These are phyloP conservation scores for Cryptococcus deneoformans DNA, from an alignment of 1,284 basidiomycete genomes.

Conservation along the genomic window DNA sequence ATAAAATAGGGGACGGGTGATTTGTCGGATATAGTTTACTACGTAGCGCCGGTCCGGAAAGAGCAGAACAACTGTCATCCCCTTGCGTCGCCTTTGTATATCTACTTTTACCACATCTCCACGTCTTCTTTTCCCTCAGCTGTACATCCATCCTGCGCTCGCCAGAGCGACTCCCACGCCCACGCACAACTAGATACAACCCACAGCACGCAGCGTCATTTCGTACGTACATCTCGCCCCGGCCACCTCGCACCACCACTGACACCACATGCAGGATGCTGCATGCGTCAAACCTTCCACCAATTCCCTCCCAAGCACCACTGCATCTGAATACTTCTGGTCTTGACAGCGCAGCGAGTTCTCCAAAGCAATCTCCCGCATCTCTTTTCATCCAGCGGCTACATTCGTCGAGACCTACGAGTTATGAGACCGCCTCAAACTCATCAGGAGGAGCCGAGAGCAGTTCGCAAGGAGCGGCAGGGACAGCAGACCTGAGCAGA, in stretches of 20 bases:
- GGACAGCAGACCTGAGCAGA: conserved; percentile 12
- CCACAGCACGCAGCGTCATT: neutral
- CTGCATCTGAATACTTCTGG: neutral
- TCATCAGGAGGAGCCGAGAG: neutral
- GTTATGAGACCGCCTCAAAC: conserved; percentile 4
- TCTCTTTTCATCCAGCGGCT: conserved; percentile 16
- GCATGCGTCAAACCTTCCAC: conserved; percentile 22
- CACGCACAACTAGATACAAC: neutral
- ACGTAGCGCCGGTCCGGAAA: no score
- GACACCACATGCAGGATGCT: conserved; percentile 26
- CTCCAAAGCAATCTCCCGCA: conserved; percentile 29
- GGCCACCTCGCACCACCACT: neutral
- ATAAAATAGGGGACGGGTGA: no score
- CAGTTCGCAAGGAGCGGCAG: neutral
- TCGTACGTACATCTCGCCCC: neutral
- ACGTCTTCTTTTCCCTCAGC: no score
- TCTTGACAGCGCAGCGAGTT: conserved; percentile 9
- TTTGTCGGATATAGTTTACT: no score
- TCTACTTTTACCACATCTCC: no score
- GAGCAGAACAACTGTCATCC: no score
- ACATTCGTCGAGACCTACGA: conserved; percentile 8
- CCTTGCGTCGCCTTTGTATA: no score
- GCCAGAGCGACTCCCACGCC: no score
- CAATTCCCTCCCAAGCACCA: neutral
- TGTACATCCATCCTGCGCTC: no score